Evolutionary conservation across 495 filamentous ascomycete species (phyloP).

Genomic region (Aspergillus ostianus): DNA sequence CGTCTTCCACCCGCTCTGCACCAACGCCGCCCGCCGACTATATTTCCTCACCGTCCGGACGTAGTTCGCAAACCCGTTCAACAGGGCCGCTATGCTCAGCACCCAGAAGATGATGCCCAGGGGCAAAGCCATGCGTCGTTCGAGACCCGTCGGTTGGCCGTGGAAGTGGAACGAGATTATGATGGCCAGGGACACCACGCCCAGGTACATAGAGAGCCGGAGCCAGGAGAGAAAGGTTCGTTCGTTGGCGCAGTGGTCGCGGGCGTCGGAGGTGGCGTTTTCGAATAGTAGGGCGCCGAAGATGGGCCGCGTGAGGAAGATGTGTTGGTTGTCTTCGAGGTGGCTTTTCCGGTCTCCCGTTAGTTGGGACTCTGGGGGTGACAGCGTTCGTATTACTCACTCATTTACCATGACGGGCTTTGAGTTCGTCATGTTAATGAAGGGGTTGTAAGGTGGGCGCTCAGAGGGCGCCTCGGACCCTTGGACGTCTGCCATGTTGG

Average conservation of each 20-base stretch:
- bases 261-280: constrained; percentile 82
- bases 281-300: constrained; percentile 83
- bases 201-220: constrained; percentile 85
- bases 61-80: constrained; percentile 81
- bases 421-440: constrained; percentile 36
- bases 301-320: constrained; percentile 70
- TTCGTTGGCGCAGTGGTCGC: constrained; percentile 60
- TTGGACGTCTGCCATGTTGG: constrained; percentile 6
- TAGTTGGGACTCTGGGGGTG: not conserved
- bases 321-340: constrained; percentile 33
- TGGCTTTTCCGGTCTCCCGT: constrained; percentile 24
- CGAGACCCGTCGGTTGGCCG: constrained; percentile 61
- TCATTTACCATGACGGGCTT: constrained; percentile 42
- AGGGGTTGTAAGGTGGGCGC: constrained; percentile 34
- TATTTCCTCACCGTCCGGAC: constrained; percentile 85
- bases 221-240: constrained; percentile 91
- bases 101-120: constrained; percentile 88
- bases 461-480: constrained; percentile 6
- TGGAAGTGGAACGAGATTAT: constrained; percentile 91
- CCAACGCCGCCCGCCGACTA: constrained; percentile 70
- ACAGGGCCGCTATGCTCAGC: constrained; percentile 70
- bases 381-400: constrained; percentile 24
- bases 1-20: constrained; percentile 93
- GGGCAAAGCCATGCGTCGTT: constrained; percentile 74
- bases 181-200: constrained; percentile 85